Percentiles rank a stretch among this genome's conserved stretches.
Conservation (phyloP, 306 rosid species). For the Vigna unguiculata region DNA sequence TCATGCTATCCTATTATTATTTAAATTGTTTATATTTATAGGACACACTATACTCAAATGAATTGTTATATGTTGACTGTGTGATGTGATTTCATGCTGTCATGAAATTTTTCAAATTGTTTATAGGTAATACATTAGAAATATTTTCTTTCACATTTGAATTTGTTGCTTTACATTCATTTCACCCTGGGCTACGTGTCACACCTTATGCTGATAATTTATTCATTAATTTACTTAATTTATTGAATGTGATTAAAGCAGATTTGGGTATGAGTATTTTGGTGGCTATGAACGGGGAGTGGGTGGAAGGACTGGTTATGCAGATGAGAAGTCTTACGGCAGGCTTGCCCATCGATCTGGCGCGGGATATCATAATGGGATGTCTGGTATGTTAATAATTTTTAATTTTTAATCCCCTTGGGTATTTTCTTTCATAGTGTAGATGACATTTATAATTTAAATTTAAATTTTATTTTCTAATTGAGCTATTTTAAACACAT, state of each 20-base stretch:
- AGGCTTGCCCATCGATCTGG: conserved; percentile 73
- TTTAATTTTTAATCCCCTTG: conserved; percentile 18
- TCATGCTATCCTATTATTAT: neutral
- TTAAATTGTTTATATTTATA: no score
- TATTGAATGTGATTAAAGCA: conserved; percentile 40
- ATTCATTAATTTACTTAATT: conserved; percentile 7
- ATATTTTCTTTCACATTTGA: neutral
- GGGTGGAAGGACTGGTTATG: conserved; percentile 76
- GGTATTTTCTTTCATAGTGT: neutral
- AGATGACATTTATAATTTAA: neutral
- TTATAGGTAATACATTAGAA: neutral
- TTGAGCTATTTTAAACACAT: neutral
- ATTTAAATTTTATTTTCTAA: neutral
- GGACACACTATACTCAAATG: neutral
- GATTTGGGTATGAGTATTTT: conserved; percentile 82
- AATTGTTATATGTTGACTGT: neutral
- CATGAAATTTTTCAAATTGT: neutral
- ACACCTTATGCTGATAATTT: neutral
- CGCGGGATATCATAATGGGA: conserved; percentile 75
- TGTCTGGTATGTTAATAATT: conserved; percentile 58
- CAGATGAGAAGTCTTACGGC: conserved; percentile 82
- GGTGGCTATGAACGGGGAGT: conserved; percentile 88
- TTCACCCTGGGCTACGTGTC: neutral
- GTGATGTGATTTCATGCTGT: conserved; percentile 1
- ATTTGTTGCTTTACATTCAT: neutral